Conservation (phyloP, 805 yeast genomes). For the Saturnispora ahearnii region DNA sequence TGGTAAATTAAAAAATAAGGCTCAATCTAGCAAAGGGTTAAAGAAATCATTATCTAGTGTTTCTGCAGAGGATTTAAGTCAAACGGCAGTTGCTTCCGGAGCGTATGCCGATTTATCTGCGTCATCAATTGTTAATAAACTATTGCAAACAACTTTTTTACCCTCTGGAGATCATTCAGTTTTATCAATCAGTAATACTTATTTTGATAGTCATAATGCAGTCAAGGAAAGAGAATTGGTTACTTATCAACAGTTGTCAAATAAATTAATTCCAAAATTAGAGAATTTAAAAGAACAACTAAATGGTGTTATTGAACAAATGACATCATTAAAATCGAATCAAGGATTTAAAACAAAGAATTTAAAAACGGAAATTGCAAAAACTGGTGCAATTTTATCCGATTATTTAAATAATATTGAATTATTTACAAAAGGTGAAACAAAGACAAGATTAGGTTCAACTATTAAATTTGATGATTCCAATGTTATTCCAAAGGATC, state of each 20-base stretch:
- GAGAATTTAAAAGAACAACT: slow-evolving; percentile 48
- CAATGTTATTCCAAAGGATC: slow-evolving; percentile 36
- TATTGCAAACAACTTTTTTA: slow-evolving; percentile 40
- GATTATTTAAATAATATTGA: slow-evolving; percentile 39
- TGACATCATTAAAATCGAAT: slow-evolving; percentile 38
- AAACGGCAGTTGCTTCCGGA: neutral
- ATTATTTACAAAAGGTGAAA: slow-evolving; percentile 30
- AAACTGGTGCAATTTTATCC: slow-evolving; percentile 48
- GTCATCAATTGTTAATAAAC: slow-evolving; percentile 28
- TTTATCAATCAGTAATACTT: slow-evolving; percentile 25
- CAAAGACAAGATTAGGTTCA: slow-evolving; percentile 26
- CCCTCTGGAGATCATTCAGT: slow-evolving; percentile 33
- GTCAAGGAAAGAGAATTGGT: slow-evolving; percentile 38
- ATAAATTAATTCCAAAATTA: slow-evolving; percentile 42
- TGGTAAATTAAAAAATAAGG: slow-evolving; percentile 23
- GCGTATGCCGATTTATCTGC: neutral
- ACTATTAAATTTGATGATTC: slow-evolving; percentile 15
- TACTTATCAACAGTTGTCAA: slow-evolving; percentile 42
- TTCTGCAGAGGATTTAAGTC: slow-evolving; percentile 19
- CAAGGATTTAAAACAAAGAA: slow-evolving; percentile 50
- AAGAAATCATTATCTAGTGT: slow-evolving; percentile 19
- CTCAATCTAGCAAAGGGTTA: slow-evolving; percentile 16
- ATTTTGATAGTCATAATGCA: slow-evolving; percentile 25
- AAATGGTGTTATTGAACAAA: slow-evolving; percentile 45
- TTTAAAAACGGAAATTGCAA: slow-evolving; percentile 50